These are phyloP conservation scores for Candolleomyces aberdarensis DNA, from an alignment of 768 basidiomycete species.

Conservation along the genomic window DNA sequence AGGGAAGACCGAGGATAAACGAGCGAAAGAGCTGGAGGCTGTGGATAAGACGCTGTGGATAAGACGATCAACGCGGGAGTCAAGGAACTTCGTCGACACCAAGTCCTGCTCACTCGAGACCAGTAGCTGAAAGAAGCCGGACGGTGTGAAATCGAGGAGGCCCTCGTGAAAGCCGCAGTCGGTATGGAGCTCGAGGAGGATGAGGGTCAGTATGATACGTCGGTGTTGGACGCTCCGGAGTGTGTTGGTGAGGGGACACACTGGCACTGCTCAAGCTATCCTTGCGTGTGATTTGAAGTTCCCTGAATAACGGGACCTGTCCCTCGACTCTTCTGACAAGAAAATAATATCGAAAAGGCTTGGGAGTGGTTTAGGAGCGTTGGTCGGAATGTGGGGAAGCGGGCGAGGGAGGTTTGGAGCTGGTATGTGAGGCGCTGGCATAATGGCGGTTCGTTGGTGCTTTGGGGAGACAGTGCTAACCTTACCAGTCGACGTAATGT, in stretches of 20 bases:
- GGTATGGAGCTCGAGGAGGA: constrained; percentile 88
- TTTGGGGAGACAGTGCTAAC: no score
- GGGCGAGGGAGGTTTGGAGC: constrained; percentile 83
- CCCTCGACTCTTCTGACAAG: constrained; percentile 90
- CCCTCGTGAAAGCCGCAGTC: constrained; percentile 92
- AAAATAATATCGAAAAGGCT: constrained; percentile 94
- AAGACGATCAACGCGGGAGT: constrained; percentile 88
- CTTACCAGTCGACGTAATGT: no score
- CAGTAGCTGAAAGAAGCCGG: constrained; percentile 98
- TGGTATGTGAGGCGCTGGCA: constrained; percentile 48
- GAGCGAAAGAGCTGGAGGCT: constrained; percentile 60
- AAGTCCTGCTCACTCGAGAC: constrained; percentile 84
- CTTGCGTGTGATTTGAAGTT: constrained; percentile 89
- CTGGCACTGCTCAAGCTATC: constrained; percentile 84
- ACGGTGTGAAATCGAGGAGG: constrained; percentile 83
- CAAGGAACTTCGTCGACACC: constrained; percentile 70
- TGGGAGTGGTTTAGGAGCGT: constrained; percentile 91
- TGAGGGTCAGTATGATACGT: constrained; percentile 85
- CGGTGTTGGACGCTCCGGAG: constrained; percentile 90
- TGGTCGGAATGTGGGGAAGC: no score
- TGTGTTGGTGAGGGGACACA: constrained; percentile 66
- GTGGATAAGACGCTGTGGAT: constrained; percentile 90
- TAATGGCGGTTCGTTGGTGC: no score
- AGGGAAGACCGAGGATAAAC: no score
- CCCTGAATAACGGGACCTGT: constrained; percentile 82